phyloP scores from a whole-genome alignment of 306 rosid genomes.

The Trifolium fragiferum region DNA sequence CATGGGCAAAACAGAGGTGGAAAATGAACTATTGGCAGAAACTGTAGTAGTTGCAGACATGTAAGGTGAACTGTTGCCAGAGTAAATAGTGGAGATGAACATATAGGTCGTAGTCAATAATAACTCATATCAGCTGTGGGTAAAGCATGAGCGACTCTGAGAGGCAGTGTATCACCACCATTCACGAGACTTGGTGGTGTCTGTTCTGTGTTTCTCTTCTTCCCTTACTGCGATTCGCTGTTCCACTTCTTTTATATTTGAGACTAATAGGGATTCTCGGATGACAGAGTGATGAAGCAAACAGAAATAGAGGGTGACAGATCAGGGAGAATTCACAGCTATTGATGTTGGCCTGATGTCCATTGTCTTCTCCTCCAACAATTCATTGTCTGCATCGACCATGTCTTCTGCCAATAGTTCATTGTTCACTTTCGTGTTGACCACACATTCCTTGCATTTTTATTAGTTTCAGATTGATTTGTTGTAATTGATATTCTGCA shows the following conservation, averaged over 20 bases:
- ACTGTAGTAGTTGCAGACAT: not conserved
- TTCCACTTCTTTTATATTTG: not conserved
- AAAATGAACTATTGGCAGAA: not conserved
- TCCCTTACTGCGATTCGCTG: not conserved
- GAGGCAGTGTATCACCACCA: too few species aligned
- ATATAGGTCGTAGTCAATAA: not conserved
- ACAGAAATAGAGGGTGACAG: not conserved
- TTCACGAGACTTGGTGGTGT: not conserved
- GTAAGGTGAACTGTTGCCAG: not conserved
- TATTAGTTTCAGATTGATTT: constrained; percentile 26
- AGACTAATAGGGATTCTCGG: not conserved
- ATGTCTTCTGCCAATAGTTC: not conserved
- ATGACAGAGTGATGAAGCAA: not conserved
- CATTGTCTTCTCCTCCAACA: not conserved
- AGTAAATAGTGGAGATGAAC: not conserved
- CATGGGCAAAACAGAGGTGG: not conserved
- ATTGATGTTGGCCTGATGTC: not conserved
- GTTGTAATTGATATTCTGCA: constrained; percentile 30
- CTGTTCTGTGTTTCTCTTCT: not conserved
- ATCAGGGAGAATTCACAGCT: not conserved
- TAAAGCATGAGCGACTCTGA: not conserved
- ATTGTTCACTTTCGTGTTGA: not conserved
- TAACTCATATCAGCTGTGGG: not conserved
- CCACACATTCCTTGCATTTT: constrained; percentile 28
- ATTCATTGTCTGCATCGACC: not conserved